These are phyloP conservation scores for Colletotrichum chrysophilum DNA, from an alignment of 2,329 filamentous ascomycete genomes.

Conservation along the genomic window DNA sequence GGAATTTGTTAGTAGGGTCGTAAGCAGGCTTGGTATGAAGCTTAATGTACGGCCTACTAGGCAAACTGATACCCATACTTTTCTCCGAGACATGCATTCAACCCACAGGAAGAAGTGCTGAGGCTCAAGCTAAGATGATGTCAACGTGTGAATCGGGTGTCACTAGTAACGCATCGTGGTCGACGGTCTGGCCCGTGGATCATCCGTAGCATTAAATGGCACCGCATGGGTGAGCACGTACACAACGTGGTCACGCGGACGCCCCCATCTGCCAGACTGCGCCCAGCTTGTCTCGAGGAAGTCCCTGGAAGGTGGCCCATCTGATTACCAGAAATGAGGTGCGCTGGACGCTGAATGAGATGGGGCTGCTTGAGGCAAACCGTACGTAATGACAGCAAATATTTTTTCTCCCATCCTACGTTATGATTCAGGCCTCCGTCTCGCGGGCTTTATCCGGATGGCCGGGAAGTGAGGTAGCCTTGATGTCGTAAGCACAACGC, in stretches of 20 bases:
- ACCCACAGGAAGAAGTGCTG: background rate
- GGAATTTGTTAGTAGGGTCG: background rate
- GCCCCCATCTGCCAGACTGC: slow-evolving; percentile 2
- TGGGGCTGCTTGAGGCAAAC: background rate
- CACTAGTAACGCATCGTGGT: background rate
- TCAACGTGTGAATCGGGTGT: background rate
- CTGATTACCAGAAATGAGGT: background rate
- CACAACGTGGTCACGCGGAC: slow-evolving; percentile 6
- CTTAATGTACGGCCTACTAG: background rate
- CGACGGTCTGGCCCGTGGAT: slow-evolving; percentile 17
- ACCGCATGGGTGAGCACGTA: background rate
- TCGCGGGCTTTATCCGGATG: background rate
- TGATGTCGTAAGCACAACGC: slow-evolving; percentile 5
- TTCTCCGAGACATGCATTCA: background rate
- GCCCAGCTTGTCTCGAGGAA: background rate
- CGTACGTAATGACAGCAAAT: background rate
- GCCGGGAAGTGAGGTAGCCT: background rate
- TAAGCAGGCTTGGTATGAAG: background rate
- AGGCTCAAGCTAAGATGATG: slow-evolving; percentile 7
- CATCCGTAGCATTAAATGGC: slow-evolving; percentile 1
- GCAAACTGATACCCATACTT: background rate
- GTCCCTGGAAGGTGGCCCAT: background rate
- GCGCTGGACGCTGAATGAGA: background rate
- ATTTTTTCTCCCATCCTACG: background rate
- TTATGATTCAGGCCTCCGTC: background rate